Evolutionary conservation across 805 yeast genomes (phyloP), one percentile per base, ranked within the genome.

Genomic region (Candida easanensis): DNA sequence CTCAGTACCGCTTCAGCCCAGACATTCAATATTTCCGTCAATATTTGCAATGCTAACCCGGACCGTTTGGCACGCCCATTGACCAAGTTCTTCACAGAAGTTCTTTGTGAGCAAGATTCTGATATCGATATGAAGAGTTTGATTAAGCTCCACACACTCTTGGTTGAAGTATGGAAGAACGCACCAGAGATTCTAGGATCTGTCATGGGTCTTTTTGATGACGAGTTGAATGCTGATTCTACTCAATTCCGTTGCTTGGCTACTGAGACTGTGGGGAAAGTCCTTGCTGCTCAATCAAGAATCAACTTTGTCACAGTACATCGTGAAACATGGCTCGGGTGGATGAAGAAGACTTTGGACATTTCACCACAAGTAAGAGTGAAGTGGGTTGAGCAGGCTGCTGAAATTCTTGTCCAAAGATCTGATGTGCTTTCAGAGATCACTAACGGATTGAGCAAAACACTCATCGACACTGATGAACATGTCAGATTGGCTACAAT

Each of bases 261-360:
- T 0, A 84, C 95, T 0, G 76, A 76, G 34, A 77, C 93, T 0
- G 74, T 90, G 2, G 91, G 95, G 0, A 63, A 72, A 32, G 77
- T 90, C 58, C 60, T 88, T 1, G 64, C 78, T 0, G 60, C 68
- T 11, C 62, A 63, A 9, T 71, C 82, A 1, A 70, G 73, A 19
- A 57, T 80, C 4, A 81, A 81, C 52, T 86, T 88, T 58, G 70
- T 74, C 11, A 61, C 73, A 1, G 68, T 71, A 0, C 87, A 82
- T 52, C 71, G 70, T 30, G 77, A 77, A 13, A 76, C 84, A 1
- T 88, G 83, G 77, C 59, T 65, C 14, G 74, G 71, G 22, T 89
- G 96, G 96, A 61, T 85, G 41, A 82, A 82, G 49, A 84, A 89
- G 51, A 75, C 84, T 5, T 68, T 83, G 10, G 97, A 89, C 59